Conservation (phyloP, 352 stramenopile genomes). For the Lagenidium giganteum region DNA sequence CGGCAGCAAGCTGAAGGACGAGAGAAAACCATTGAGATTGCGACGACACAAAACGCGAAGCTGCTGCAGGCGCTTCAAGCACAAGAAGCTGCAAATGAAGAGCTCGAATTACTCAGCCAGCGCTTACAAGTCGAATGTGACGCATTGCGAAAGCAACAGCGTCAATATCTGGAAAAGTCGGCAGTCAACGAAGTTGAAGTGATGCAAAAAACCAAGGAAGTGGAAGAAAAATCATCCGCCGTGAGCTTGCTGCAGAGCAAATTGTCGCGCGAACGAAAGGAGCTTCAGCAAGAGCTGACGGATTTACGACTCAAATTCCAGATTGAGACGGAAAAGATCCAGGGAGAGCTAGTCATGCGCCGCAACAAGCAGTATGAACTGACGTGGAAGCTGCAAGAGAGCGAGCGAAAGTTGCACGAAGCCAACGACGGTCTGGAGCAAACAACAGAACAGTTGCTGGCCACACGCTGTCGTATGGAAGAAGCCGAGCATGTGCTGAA, state of each 20-base stretch:
- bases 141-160: slow-evolving; percentile 20
- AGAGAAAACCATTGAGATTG: slow-evolving; percentile 59
- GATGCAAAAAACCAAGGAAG: slow-evolving; percentile 28
- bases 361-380: slow-evolving; percentile 19
- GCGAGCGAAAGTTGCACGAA: slow-evolving; percentile 8
- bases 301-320: slow-evolving; percentile 1
- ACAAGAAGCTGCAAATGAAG: slow-evolving; percentile 29
- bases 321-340: slow-evolving; percentile 9
- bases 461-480: too few species aligned
- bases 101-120: slow-evolving; percentile 16
- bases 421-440: not conserved
- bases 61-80: slow-evolving; percentile 46
- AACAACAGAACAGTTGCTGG: slow-evolving; percentile 6
- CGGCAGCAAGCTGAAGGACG: slow-evolving; percentile 34
- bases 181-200: slow-evolving; percentile 28
- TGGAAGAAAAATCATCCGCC: slow-evolving; percentile 18
- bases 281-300: slow-evolving; percentile 17
- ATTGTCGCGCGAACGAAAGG: slow-evolving; percentile 28
- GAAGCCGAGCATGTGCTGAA: too few species aligned
- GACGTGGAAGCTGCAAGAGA: slow-evolving; percentile 15
- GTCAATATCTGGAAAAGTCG: slow-evolving; percentile 10
- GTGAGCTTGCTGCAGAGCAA: slow-evolving; percentile 33
- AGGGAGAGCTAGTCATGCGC: slow-evolving; percentile 10
- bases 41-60: slow-evolving; percentile 53
- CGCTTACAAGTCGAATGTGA: slow-evolving; percentile 24